Evolutionary conservation across 2,329 filamentous ascomycete species (phyloP), one percentile per base, ranked within the genome.

Genomic region (Trichoderma atrobrunneum): DNA sequence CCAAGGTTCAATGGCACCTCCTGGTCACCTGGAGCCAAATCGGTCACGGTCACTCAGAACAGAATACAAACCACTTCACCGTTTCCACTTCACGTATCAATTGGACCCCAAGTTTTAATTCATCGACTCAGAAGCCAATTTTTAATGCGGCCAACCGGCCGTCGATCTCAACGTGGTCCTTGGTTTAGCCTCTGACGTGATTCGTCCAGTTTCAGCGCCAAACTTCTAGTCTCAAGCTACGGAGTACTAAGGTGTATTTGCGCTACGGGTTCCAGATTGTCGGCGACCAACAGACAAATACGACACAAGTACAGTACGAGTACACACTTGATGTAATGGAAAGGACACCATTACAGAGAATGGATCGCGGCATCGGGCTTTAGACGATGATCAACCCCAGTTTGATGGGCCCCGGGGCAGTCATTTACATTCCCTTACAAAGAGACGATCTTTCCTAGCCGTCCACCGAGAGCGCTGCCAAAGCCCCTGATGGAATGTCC

Each of bases 221-320:
- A 34, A 61, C 2, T n/a, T 36, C 36, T 69, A 61, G 66, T n/a
- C 28, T 18, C n/a, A n/a, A 24, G 26, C 43, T 43, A 39, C 36
- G 14, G 14, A 18, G 36, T 51, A 39, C 14, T 28, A 26, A 54
- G 11, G 21, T 7, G 28, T 16, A 16, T 65, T 51, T 65, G 26
- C 62, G 48, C 63, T 56, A 51, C 66, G 54, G 66, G 66, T 69
- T 61, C 66, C 66, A 61, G 66, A 69, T 21, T 26, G 30, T 69
- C 66, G 66, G 66, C 66, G 66, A 69, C 28, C 66, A 69, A 51
- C 34, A 28, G 28, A 60, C 18, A 26, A 61, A 57, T 18, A 39
- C 43, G 32, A 21, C 34, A 3, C 18, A 30, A 32, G 39, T 64
- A 51, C 26, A 16, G 21, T 18, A 61, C 11, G 43, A 54, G 16